phyloP scores from a whole-genome alignment of 2,329 filamentous ascomycete species.

The Colletotrichum neosansevieriae region DNA sequence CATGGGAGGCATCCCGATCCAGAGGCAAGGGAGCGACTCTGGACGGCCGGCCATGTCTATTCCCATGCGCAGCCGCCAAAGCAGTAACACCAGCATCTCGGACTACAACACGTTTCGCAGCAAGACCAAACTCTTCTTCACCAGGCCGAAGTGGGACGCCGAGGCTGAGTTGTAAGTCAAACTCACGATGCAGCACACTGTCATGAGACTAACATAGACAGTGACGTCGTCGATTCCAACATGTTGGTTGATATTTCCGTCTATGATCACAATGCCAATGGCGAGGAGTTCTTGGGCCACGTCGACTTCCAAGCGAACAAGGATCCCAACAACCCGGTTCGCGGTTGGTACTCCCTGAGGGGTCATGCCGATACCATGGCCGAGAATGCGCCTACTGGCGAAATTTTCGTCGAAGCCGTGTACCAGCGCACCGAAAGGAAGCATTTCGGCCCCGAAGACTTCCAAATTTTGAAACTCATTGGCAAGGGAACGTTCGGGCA shows the following conservation, averaged over 20 bases:
- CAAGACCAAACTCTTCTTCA: slow-evolving; percentile 72
- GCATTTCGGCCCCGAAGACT: slow-evolving; percentile 94
- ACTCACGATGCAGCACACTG: neutral
- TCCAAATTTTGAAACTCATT: slow-evolving; percentile 94
- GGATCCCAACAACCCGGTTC: slow-evolving; percentile 77
- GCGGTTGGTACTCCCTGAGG: slow-evolving; percentile 87
- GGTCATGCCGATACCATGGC: slow-evolving; percentile 78
- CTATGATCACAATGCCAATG: slow-evolving; percentile 83
- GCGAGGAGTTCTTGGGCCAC: slow-evolving; percentile 93
- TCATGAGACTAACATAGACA: slow-evolving; percentile 51
- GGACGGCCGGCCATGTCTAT: slow-evolving; percentile 89
- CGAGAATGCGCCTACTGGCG: slow-evolving; percentile 83
- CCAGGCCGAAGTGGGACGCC: slow-evolving; percentile 94
- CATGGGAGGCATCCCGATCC: slow-evolving; percentile 69
- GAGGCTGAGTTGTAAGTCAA: slow-evolving; percentile 90
- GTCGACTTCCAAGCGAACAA: slow-evolving; percentile 80
- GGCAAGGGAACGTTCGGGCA: slow-evolving; percentile 99
- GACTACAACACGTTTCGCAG: slow-evolving; percentile 73
- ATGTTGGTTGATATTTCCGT: slow-evolving; percentile 93
- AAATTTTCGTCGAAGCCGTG: slow-evolving; percentile 87
- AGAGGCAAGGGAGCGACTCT: slow-evolving; percentile 82
- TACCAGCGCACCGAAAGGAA: slow-evolving; percentile 92
- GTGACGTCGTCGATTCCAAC: slow-evolving; percentile 92
- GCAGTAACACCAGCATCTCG: slow-evolving; percentile 88
- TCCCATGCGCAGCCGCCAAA: slow-evolving; percentile 96